Evolutionary conservation across 192 early-diverging fungal species (phyloP).

Genomic region (Gigaspora rosea): DNA sequence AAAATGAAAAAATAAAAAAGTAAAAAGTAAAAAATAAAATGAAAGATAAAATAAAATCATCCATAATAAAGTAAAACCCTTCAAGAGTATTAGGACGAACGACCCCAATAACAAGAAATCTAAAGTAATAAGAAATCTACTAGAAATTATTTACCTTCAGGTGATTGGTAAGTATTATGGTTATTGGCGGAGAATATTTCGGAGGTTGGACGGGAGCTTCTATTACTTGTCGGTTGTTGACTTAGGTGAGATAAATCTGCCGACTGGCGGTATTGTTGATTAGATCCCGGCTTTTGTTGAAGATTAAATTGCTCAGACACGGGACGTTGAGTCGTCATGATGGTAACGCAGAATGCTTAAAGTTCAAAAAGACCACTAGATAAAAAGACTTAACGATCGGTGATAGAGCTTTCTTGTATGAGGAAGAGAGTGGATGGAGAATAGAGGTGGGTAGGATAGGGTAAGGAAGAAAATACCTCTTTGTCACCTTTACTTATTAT

Average conservation of each 20-base stretch:
- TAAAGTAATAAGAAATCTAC: no score
- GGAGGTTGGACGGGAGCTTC: conserved; percentile 23
- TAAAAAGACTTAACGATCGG: conserved; percentile 10
- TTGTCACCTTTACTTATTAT: conserved; percentile 20
- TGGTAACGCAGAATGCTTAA: not conserved
- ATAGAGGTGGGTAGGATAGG: conserved; percentile 13
- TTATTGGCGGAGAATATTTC: conserved; percentile 32
- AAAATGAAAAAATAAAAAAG: no score
- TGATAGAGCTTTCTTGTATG: not conserved
- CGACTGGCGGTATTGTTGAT: conserved; percentile 24
- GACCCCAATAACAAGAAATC: no score
- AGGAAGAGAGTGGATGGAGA: conserved; percentile 16
- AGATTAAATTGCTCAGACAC: conserved; percentile 32
- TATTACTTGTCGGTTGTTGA: conserved; percentile 24
- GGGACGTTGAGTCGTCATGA: conserved; percentile 33
- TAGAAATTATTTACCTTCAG: conserved; percentile 22
- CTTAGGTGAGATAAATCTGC: conserved; percentile 26
- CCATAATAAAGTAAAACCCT: no score
- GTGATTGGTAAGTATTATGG: conserved; percentile 31
- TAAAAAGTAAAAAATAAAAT: no score
- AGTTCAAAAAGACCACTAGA: not conserved
- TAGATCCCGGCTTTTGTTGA: conserved; percentile 29
- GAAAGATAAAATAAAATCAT: no score
- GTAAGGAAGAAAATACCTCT: conserved; percentile 9
- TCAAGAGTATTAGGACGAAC: no score